Evolutionary conservation across 805 yeast species (phyloP), one percentile per base, ranked within the genome.

Genomic region (Myxozyma vanderwaltii): DNA sequence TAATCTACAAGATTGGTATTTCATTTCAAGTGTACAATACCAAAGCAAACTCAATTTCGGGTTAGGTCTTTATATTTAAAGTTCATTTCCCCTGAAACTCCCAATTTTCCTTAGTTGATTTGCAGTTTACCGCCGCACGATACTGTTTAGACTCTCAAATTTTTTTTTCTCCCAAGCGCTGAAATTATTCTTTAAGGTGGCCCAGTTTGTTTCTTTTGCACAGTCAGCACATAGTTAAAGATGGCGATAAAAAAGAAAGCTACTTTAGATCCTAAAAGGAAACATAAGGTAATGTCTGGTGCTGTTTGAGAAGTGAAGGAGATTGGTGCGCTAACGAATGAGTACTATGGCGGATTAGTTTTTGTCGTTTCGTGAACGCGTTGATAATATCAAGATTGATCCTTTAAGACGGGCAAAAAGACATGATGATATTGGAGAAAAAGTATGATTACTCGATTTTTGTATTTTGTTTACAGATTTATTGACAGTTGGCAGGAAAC

Each of bases 301-400:
- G 23, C 13, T 17, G 33, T 27, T 17, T 35, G 24, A 6, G 13
- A 13, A 36, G 27, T 23, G 24, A 10, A 4, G 33, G 15, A 13
- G 3, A 5, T 31, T 13, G 41, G 46, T 35, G 19, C 8, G 23
- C 40, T 33, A n/a, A n/a, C n/a, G n/a, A n/a, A n/a, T n/a, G n/a
- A n/a, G n/a, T 12, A 31, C 45, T 43, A 15, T 10, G 15, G 2
- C 15, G 21, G 27, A 13, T 12, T 27, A 60, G 63, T 63, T 59
- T 39, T 27, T 83, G 43, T 88, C 96, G 0, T 94, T 92, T 71
- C 83, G 86, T 63, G 96, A 91, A 66, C 81, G 95, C 57, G 83
- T 91, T 19, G 97, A 92, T 63, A 77, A 87, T 19, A 82, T 92
- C 59, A 86, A 86, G 68, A 90, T 94, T 55, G 96, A 88, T 72